These are phyloP conservation scores for Salix viminalis DNA, from an alignment of 345 rosid genomes.

Conservation along the genomic window DNA sequence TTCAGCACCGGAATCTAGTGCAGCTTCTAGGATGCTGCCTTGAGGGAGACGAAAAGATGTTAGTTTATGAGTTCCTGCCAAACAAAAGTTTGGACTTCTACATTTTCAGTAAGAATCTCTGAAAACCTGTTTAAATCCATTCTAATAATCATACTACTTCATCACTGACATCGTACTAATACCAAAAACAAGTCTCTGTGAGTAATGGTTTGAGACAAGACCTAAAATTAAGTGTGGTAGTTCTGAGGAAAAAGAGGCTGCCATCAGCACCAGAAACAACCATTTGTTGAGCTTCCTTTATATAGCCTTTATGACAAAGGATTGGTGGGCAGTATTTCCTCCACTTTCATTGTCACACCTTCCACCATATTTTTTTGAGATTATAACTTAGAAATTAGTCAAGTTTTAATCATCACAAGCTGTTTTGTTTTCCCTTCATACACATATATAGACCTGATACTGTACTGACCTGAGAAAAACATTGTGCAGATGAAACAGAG, in stretches of 20 bases:
- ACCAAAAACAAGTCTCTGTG: not conserved
- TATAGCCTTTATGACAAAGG: no score
- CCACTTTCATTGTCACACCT: no score
- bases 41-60: slow-evolving; percentile 20
- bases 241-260: no score
- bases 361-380: not conserved
- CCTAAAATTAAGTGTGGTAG: not conserved
- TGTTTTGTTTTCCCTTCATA: not conserved
- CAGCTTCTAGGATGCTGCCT: slow-evolving; percentile 33
- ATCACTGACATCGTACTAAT: not conserved
- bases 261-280: no score
- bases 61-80: slow-evolving; percentile 29
- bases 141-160: not conserved
- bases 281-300: no score
- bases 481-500: not conserved
- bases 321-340: no score
- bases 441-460: not conserved
- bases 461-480: not conserved
- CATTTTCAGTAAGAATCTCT: slow-evolving; percentile 20
- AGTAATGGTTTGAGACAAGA: not conserved
- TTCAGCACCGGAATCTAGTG: slow-evolving; percentile 32
- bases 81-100: slow-evolving; percentile 31
- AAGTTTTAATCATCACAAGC: not conserved
- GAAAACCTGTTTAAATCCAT: not conserved
- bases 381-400: not conserved